Evolutionary conservation across 768 basidiomycete species (phyloP).

Genomic region (Suillus variegatus): DNA sequence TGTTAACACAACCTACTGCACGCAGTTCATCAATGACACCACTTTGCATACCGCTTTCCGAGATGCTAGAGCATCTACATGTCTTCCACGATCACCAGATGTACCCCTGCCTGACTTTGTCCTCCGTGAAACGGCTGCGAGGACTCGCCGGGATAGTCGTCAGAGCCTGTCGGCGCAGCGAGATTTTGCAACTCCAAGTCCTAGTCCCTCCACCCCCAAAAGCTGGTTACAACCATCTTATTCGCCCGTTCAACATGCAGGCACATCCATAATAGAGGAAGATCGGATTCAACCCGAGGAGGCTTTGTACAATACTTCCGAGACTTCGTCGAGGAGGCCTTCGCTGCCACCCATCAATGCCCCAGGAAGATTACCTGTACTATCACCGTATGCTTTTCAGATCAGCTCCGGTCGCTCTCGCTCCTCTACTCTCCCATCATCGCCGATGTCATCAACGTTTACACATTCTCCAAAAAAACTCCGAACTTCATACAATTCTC

Average conservation of each 20-base stretch:
- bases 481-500: neutral
- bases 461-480: neutral
- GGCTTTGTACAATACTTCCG: neutral
- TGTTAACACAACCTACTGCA: constrained; percentile 1
- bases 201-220: neutral
- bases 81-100: constrained; percentile 25
- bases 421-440: neutral
- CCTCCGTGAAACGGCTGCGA: neutral
- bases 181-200: neutral
- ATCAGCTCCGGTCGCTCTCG: neutral
- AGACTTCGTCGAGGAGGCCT: neutral
- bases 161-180: neutral
- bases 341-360: neutral
- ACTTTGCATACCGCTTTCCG: constrained; percentile 32
- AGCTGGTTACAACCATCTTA: neutral
- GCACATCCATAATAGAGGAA: neutral
- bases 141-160: neutral
- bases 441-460: neutral
- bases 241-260: neutral
- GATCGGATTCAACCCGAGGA: neutral
- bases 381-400: neutral
- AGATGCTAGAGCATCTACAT: constrained; percentile 33
- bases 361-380: neutral
- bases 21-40: constrained; percentile 32
- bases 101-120: constrained; percentile 23